Conservation (phyloP, 179 eudicot genomes). For the Silene vulgaris region DNA sequence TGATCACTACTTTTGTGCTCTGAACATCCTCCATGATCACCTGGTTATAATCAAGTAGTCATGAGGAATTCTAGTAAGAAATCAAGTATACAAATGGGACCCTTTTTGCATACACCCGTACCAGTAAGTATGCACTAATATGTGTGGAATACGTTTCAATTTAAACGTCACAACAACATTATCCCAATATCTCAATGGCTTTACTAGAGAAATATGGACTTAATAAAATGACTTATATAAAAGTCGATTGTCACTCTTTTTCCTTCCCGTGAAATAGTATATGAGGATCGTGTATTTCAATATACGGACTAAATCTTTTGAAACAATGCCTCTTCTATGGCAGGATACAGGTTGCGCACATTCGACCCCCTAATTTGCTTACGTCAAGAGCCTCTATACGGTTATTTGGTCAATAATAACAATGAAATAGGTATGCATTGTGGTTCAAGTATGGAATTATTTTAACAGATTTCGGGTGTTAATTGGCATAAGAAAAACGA, state of each 20-base stretch:
- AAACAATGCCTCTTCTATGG: no score
- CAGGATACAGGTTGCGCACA: no score
- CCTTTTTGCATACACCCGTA: constrained; percentile 20
- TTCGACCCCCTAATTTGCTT: no score
- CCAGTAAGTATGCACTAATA: constrained; percentile 24
- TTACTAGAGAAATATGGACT: no score
- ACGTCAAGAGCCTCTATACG: no score
- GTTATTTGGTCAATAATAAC: no score
- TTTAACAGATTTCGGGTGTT: constrained; percentile 21
- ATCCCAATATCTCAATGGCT: no score
- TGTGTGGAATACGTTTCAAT: constrained; percentile 11
- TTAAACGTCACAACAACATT: neutral
- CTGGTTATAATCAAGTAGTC: constrained; percentile 34
- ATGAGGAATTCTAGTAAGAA: constrained; percentile 26
- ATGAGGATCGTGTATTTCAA: no score
- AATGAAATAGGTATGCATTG: constrained; percentile 28
- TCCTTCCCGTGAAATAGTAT: no score
- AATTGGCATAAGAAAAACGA: constrained; percentile 13
- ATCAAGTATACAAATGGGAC: constrained; percentile 31
- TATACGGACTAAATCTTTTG: no score
- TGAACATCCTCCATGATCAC: constrained; percentile 25
- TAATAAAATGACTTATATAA: no score
- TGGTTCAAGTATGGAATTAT: constrained; percentile 32
- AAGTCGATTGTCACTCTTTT: no score
- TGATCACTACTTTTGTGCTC: constrained; percentile 24